Percentiles rank a stretch among this genome's conserved stretches.
Evolutionary conservation across 78 protist species (phyloP).

Genomic region (Polysphondylium violaceum): DNA sequence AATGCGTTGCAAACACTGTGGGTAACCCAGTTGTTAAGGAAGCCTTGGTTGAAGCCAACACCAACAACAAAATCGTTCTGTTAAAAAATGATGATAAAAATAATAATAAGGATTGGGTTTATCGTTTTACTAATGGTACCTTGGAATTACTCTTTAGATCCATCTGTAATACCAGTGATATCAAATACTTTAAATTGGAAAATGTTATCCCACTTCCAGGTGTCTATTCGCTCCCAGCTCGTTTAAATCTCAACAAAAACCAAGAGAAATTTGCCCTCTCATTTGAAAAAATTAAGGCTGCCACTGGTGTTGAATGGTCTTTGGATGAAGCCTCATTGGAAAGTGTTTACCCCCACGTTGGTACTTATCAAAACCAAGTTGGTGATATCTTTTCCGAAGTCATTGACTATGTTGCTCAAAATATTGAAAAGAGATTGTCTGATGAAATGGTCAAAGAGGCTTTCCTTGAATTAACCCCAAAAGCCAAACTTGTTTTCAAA

Average conservation of each 20-base stretch:
- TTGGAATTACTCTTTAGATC: background rate
- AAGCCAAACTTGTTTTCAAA: background rate
- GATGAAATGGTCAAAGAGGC: constrained; percentile 18
- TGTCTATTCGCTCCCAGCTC: background rate
- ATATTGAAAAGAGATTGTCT: background rate
- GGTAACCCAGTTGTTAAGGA: constrained; percentile 53
- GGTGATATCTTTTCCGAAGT: constrained; percentile 11
- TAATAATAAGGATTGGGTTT: constrained; percentile 26
- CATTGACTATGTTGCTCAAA: background rate
- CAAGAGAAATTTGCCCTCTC: background rate
- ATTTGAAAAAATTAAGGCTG: background rate
- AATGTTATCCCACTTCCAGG: constrained; percentile 1
- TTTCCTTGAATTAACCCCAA: background rate
- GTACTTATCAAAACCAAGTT: background rate
- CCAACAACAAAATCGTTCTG: constrained; percentile 23
- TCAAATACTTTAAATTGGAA: background rate
- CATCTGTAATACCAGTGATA: constrained; percentile 4
- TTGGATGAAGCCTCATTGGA: constrained; percentile 6
- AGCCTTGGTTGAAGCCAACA: constrained; percentile 58
- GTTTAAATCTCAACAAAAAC: background rate
- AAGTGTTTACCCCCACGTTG: constrained; percentile 4
- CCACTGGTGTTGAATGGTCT: background rate
- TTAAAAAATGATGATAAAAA: constrained; percentile 26
- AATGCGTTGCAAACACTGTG: background rate
- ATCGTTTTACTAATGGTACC: background rate